Evolutionary conservation across 2,329 filamentous ascomycete species (phyloP), one percentile per base, ranked within the genome.

Genomic region (Sclerotinia glacialis): DNA sequence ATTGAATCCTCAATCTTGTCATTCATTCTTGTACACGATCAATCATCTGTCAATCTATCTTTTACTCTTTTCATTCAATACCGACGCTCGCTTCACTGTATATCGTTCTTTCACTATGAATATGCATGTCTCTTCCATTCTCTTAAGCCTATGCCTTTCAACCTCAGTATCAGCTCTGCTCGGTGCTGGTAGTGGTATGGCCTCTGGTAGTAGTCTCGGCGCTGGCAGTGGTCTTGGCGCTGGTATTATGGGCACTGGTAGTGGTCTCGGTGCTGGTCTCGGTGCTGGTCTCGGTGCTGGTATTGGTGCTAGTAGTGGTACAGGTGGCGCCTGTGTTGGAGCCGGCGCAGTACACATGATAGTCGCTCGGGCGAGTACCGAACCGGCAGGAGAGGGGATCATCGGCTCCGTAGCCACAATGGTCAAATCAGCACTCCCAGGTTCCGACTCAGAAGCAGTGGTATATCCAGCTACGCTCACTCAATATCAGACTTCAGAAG

Each of bases 321-420:
- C 61, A 21, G 18, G 49, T 16, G 40, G 21, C 50, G 5, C 31
- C 44, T 64, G 61, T 5, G 52, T 55, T 21, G 28, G 28, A 14
- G 46, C 37, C 5, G 52, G 61, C 3, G 49, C 49, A 26, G 64
- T 72, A 1, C 72, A 79, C 69, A 78, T 79, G 67, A 77, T 79
- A 59, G 76, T 78, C 7, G 76, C 76, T 0, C 74, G 78, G 11
- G 78, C 75, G 16, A 75, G 72, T 42, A 76, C 74, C 23, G 77
- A 78, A 71, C n/a, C 56, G 12, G 70, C 72, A 2, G 77, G 77
- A 3, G 72, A 77, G 50, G 78, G 77, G n/a, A 71, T 75, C 8
- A 73, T 76, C 26, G 75, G 73, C 9, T 49, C 67, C 23, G 74
- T 79, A 5, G 76, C 77, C 2, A 71, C 73, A 31, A 66, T 73